Evolutionary conservation across 257 asterid genomes (phyloP).

Genomic region (Anisodus tanguticus): DNA sequence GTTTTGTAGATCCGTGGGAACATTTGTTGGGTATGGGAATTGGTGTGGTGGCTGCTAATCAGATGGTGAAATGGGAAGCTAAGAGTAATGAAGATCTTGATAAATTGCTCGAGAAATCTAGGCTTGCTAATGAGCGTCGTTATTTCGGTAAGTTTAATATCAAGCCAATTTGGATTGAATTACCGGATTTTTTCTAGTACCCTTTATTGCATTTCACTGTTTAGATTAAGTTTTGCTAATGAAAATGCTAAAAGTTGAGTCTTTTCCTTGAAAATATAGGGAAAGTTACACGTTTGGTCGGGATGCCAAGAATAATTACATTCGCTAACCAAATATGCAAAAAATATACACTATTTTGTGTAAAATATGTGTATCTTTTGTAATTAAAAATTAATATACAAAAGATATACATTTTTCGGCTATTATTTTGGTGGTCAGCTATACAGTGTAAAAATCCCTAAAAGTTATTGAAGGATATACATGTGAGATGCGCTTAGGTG

Average conservation of each 20-base stretch:
- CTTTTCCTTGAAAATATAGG: not conserved
- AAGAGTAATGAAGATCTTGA: constrained; percentile 85
- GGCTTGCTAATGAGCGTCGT: constrained; percentile 89
- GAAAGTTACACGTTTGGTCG: too few relatives aligned
- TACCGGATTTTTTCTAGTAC: not conserved
- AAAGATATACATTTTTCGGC: too few relatives aligned
- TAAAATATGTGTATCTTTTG: too few relatives aligned
- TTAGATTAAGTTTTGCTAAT: not conserved
- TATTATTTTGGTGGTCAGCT: too few relatives aligned
- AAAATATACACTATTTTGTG: too few relatives aligned
- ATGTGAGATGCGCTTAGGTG: not conserved
- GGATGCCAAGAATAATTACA: too few relatives aligned
- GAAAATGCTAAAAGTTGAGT: not conserved
- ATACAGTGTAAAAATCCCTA: too few relatives aligned
- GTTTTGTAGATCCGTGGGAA: constrained; percentile 94
- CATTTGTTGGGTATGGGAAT: constrained; percentile 95
- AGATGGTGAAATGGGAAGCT: constrained; percentile 85
- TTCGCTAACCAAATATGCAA: too few relatives aligned
- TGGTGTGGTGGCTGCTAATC: constrained; percentile 80
- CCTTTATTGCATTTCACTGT: not conserved
- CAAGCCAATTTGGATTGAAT: not conserved
- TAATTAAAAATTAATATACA: too few relatives aligned
- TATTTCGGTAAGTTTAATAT: constrained; percentile 65
- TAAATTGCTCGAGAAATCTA: constrained; percentile 78
- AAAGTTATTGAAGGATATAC: not conserved